These are phyloP conservation scores for Metarhizium rileyi DNA, from an alignment of 2,329 filamentous ascomycete species.

Conservation along the genomic window DNA sequence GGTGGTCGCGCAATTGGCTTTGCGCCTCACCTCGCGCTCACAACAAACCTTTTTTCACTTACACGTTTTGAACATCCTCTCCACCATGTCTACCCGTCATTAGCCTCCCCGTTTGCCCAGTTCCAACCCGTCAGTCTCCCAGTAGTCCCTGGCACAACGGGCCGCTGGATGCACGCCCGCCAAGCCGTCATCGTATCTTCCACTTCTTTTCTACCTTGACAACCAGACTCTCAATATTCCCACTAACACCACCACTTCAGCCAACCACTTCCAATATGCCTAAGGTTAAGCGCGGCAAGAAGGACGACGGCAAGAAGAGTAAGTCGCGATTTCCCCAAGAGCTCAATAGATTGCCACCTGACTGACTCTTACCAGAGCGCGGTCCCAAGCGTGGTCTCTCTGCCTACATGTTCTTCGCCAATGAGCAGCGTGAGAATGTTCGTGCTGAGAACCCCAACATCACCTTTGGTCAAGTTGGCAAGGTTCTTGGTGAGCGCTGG, in stretches of 20 bases:
- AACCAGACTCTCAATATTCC: no score
- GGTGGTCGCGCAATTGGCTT: constrained; percentile 14
- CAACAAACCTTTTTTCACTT: constrained; percentile 2
- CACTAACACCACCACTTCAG: constrained; percentile 15
- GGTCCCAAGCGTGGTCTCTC: constrained; percentile 98
- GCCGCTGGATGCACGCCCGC: not conserved
- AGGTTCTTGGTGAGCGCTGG: constrained; percentile 97
- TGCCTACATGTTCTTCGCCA: constrained; percentile 99
- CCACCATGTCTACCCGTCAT: not conserved
- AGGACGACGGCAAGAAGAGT: constrained; percentile 52
- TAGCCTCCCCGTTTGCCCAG: not conserved
- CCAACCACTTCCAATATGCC: constrained; percentile 40
- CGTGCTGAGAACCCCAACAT: constrained; percentile 97
- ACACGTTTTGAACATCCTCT: not conserved
- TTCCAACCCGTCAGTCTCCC: not conserved
- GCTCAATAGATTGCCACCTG: constrained; percentile 5
- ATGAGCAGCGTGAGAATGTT: constrained; percentile 96
- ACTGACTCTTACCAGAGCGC: constrained; percentile 25
- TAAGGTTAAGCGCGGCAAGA: constrained; percentile 51
- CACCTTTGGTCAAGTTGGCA: constrained; percentile 97
- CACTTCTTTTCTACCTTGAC: no score
- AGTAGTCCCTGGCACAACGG: not conserved
- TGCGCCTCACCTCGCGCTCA: constrained; percentile 14
- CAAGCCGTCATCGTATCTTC: not conserved
- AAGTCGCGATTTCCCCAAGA: constrained; percentile 17